phyloP scores from a whole-genome alignment of 202 grass and related monocot genomes.

The Carex sylvatica region DNA sequence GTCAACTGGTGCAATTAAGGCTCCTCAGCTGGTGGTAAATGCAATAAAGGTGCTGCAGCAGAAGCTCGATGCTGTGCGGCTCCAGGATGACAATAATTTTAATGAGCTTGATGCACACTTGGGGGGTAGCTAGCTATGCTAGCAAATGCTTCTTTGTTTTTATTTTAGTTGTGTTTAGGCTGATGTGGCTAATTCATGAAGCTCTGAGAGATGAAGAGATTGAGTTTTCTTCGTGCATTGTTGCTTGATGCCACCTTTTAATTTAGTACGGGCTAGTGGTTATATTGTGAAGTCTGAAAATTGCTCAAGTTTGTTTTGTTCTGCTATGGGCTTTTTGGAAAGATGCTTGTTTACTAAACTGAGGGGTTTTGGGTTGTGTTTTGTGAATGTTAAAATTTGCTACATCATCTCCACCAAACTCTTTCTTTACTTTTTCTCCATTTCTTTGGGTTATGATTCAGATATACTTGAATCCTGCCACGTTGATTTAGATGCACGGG shows the following conservation, averaged over 20 bases:
- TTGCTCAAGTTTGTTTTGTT: neutral
- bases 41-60: constrained; percentile 71
- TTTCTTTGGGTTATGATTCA: neutral
- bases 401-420: neutral
- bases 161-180: neutral
- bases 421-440: neutral
- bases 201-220: neutral
- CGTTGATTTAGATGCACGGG: neutral
- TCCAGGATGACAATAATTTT: constrained; percentile 57
- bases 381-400: neutral
- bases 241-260: neutral
- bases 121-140: neutral
- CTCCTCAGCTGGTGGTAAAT: constrained; percentile 72
- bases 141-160: neutral
- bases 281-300: neutral
- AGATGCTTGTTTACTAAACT: neutral
- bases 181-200: neutral
- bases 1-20: constrained; percentile 70
- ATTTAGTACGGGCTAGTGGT: neutral
- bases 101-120: constrained; percentile 77
- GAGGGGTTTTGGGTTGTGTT: neutral
- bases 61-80: constrained; percentile 77
- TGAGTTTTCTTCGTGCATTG: neutral
- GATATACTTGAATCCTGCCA: too few species aligned
- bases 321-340: neutral